A percentile compares a stretch with the other conserved stretches of the same genome.
phyloP scores from a whole-genome alignment of 2,329 filamentous ascomycete species.

The Xylaria sp. region DNA sequence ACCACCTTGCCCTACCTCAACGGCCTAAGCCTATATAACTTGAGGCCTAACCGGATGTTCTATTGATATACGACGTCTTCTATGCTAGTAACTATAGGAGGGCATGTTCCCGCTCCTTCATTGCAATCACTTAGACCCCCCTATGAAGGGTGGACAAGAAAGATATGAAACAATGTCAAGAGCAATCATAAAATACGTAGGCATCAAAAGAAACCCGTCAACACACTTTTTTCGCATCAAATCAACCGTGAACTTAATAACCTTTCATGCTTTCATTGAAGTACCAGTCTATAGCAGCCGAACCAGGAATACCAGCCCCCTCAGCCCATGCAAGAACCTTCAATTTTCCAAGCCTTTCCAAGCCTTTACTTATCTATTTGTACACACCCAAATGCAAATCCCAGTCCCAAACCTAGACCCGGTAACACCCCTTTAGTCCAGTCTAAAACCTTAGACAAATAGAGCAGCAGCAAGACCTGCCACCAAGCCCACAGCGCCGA shows the following conservation, averaged over 20 bases:
- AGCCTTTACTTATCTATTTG: not conserved
- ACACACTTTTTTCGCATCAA: not conserved
- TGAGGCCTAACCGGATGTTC: not conserved
- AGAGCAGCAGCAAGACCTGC: slow-evolving; percentile 43
- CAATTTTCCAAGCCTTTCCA: not conserved
- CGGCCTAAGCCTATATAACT: not conserved
- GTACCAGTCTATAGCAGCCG: not conserved
- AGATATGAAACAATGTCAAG: not conserved
- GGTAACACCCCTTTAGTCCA: too few relatives aligned
- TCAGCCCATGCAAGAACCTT: not conserved
- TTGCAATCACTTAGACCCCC: not conserved
- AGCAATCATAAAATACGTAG: not conserved
- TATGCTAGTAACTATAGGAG: not conserved
- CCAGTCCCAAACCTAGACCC: not conserved
- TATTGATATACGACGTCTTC: not conserved
- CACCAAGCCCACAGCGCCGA: slow-evolving; percentile 41
- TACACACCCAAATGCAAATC: not conserved
- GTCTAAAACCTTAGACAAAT: slow-evolving; percentile 35
- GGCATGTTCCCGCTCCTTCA: not conserved
- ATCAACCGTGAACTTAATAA: not conserved
- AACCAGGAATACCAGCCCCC: slow-evolving; percentile 27
- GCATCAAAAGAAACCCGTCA: not conserved
- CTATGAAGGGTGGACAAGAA: not conserved
- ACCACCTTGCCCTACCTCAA: slow-evolving; percentile 35
- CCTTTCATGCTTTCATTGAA: slow-evolving; percentile 22